Evolutionary conservation across 129 eudicot species (phyloP), one percentile per base, ranked within the genome.

Genomic region (Helichrysum umbraculigerum): DNA sequence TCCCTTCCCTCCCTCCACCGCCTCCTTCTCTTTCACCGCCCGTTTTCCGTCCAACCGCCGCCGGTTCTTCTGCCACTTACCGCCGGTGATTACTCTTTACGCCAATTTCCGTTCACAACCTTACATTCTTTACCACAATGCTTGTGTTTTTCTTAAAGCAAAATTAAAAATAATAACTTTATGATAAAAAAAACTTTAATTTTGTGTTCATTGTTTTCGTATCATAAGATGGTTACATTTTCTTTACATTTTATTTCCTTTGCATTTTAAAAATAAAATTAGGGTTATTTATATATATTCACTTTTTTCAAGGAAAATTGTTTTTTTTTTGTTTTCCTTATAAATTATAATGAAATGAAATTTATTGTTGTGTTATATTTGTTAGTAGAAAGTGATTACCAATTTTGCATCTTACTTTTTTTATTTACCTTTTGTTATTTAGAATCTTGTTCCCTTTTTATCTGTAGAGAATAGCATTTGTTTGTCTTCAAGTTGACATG

Each of bases 401-500:
- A 42, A 41, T 41, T 66, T 54, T 58, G 56, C 74, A 20, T 56
- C 35, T 62, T 67, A 15, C 76, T 70, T 33, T 60, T 15, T n/a
- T 21, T 41, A 8, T 41, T 3, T 78, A 21, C 73, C 59, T 67
- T 68, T 35, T 64, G 22, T 72, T 67, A 12, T 22, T 8, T 15
- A 42, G 83, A 80, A 80, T 74, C 75, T 74, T 80, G 71, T 74
- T 80, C 76, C 34, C 65, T 73, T 80, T 14, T 80, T 57, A 80
- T 80, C 79, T 47, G 6, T 16, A 74, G 20, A 74, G 83, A 76
- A 74, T 80, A 69, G 41, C 83, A 79, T 57, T n/a, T 19, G 42
- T 80, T 42, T 80, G 19, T 16, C 19, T 25, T 54, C 62, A 66
- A 79, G 41, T 72, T 21, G 71, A 62, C 67, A 42, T 54, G 44